These are phyloP conservation scores for Parmales sp. DNA, from an alignment of 108 stramenopile genomes.

Conservation along the genomic window DNA sequence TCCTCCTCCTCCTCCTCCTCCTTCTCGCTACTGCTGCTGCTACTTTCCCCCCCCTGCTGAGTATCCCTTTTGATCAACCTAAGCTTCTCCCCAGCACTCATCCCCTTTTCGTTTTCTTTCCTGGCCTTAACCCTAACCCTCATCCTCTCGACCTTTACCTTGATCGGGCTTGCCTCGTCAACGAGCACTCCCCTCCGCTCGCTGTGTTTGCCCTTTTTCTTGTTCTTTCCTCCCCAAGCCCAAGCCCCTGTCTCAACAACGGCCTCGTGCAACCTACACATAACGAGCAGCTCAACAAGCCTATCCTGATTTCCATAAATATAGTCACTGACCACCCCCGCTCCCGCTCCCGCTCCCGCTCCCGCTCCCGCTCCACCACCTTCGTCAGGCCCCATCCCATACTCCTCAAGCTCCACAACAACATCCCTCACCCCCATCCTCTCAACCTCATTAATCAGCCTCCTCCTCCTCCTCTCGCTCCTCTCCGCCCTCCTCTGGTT, in stretches of 20 bases:
- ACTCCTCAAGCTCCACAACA: not conserved
- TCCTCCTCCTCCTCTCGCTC: not conserved
- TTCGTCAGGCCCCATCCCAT: no score
- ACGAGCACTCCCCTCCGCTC: not conserved
- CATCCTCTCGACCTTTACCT: not conserved
- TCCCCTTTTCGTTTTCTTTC: no score
- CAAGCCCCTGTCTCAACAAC: not conserved
- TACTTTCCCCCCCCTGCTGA: no score
- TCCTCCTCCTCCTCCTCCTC: no score
- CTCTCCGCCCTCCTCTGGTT: not conserved
- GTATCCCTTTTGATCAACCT: no score
- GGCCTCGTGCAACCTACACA: slow-evolving; percentile 1
- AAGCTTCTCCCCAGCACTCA: no score
- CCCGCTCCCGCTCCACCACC: not conserved
- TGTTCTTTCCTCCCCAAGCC: no score
- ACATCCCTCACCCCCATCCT: not conserved
- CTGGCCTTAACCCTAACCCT: no score
- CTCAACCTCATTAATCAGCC: not conserved
- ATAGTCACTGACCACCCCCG: not conserved
- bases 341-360: not conserved
- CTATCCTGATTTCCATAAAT: not conserved
- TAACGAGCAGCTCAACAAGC: not conserved
- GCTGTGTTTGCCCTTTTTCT: not conserved
- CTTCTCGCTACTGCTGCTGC: no score
- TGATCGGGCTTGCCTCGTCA: not conserved